Evolutionary conservation across 2,329 filamentous ascomycete genomes (phyloP).

Genomic region (Myriangium duriaei): DNA sequence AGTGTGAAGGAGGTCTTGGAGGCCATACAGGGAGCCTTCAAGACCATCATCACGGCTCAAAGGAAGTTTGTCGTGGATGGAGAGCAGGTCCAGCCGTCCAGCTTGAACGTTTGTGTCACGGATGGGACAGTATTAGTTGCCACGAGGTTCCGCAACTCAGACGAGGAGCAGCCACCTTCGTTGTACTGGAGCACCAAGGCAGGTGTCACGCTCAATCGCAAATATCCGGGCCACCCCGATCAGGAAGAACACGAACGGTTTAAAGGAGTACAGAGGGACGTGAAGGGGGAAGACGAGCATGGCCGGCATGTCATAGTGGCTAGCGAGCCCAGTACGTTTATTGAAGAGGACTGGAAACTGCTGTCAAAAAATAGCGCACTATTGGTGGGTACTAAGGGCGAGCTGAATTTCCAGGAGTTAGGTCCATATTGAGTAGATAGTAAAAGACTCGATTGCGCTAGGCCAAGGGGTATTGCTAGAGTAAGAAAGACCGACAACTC

Average conservation of each 20-base stretch:
- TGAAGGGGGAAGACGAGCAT: conserved; percentile 27
- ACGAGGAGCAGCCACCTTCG: conserved; percentile 38
- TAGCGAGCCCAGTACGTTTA: conserved; percentile 42
- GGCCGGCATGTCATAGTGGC: conserved; percentile 42
- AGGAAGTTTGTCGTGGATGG: no score
- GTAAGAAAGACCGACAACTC: not conserved
- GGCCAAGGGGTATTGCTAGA: not conserved
- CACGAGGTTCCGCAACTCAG: conserved; percentile 41
- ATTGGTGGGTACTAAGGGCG: conserved; percentile 27
- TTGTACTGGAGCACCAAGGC: conserved; percentile 39
- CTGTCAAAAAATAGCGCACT: conserved; percentile 37
- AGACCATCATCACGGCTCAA: conserved; percentile 36
- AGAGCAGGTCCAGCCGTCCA: conserved; percentile 28
- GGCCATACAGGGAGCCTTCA: conserved; percentile 31
- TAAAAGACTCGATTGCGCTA: no score
- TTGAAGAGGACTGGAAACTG: conserved; percentile 39
- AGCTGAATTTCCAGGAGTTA: conserved; percentile 26
- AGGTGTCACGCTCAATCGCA: conserved; percentile 40
- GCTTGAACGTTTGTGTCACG: conserved; percentile 40
- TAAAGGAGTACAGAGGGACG: conserved; percentile 23
- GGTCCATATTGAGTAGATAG: no score
- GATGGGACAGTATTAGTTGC: conserved; percentile 39
- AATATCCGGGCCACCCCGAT: conserved; percentile 39
- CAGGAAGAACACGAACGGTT: conserved; percentile 24
- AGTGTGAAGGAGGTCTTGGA: conserved; percentile 29